Percentiles rank a stretch among this genome's conserved stretches.
Conservation (phyloP, 257 asterid genomes). For the Galeopsis tetrahit region DNA sequence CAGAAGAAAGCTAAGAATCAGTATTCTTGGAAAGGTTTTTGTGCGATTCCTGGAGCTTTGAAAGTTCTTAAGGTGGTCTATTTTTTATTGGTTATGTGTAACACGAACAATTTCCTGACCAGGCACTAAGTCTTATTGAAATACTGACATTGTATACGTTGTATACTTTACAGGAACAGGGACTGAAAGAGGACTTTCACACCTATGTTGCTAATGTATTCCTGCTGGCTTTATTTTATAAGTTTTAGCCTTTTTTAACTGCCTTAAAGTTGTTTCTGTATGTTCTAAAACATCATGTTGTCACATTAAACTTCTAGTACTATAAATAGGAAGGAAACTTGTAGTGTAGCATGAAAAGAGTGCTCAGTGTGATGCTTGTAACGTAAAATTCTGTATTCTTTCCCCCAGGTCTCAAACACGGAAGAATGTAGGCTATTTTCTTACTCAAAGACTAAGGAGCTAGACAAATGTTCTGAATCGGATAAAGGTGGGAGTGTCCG, state of each 20-base stretch:
- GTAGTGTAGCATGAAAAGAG: slow-evolving; percentile 10
- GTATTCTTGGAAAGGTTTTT: slow-evolving; percentile 59
- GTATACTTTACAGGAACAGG: slow-evolving; percentile 51
- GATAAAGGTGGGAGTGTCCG: slow-evolving; percentile 45
- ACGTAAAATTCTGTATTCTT: slow-evolving; percentile 18
- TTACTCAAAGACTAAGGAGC: slow-evolving; percentile 35
- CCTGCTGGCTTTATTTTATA: slow-evolving; percentile 19
- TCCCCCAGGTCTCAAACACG: slow-evolving; percentile 38
- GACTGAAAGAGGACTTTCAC: slow-evolving; percentile 50
- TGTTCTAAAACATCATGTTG: slow-evolving; percentile 2
- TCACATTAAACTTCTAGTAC: background rate
- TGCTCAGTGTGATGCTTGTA: slow-evolving; percentile 1
- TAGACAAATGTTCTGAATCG: slow-evolving; percentile 38
- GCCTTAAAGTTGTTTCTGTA: slow-evolving; percentile 5
- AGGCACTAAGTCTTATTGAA: slow-evolving; percentile 3
- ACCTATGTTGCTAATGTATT: slow-evolving; percentile 48
- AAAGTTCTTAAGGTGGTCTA: slow-evolving; percentile 50
- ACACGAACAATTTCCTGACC: background rate
- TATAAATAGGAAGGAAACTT: background rate
- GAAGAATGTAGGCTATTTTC: slow-evolving; percentile 34
- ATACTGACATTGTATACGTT: slow-evolving; percentile 22
- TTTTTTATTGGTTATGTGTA: slow-evolving; percentile 22
- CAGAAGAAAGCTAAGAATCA: slow-evolving; percentile 51
- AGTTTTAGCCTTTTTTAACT: slow-evolving; percentile 11
- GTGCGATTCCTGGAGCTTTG: slow-evolving; percentile 47